These are phyloP conservation scores for Ophiosphaerella korrae DNA, from an alignment of 2,329 filamentous ascomycete genomes.

Conservation along the genomic window DNA sequence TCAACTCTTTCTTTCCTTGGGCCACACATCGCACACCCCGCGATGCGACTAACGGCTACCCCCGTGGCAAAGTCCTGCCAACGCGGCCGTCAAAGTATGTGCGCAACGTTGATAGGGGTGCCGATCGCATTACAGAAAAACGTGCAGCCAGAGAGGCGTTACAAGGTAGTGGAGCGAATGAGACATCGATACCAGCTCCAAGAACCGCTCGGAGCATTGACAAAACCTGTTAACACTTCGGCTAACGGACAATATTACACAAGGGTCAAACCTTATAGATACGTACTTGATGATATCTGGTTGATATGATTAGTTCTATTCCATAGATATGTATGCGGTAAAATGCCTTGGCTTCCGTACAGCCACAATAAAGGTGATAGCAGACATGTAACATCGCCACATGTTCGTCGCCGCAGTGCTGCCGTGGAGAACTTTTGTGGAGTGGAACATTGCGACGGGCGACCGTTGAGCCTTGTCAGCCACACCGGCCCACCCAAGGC, in stretches of 20 bases:
- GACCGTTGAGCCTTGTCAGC: slow-evolving; percentile 3
- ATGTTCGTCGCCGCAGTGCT: background rate
- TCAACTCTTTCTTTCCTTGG: slow-evolving; percentile 15
- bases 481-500: background rate
- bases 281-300: background rate
- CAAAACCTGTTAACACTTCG: slow-evolving; percentile 13
- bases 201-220: slow-evolving; percentile 9
- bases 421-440: background rate
- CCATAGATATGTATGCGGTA: too few relatives aligned
- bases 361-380: too few relatives aligned
- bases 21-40: slow-evolving; percentile 4
- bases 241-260: slow-evolving; percentile 30
- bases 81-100: slow-evolving; percentile 28
- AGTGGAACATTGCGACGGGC: background rate
- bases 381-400: too few relatives aligned
- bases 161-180: slow-evolving; percentile 22
- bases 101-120: slow-evolving; percentile 28
- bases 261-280: slow-evolving; percentile 27
- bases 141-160: slow-evolving; percentile 17
- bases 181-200: slow-evolving; percentile 8
- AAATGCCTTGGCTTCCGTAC: too few relatives aligned
- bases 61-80: slow-evolving; percentile 26
- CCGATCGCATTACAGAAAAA: slow-evolving; percentile 24
- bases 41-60: background rate
- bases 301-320: too few relatives aligned